Conservation (phyloP, 2,329 filamentous ascomycete species). For the Monosporascus ibericus region DNA sequence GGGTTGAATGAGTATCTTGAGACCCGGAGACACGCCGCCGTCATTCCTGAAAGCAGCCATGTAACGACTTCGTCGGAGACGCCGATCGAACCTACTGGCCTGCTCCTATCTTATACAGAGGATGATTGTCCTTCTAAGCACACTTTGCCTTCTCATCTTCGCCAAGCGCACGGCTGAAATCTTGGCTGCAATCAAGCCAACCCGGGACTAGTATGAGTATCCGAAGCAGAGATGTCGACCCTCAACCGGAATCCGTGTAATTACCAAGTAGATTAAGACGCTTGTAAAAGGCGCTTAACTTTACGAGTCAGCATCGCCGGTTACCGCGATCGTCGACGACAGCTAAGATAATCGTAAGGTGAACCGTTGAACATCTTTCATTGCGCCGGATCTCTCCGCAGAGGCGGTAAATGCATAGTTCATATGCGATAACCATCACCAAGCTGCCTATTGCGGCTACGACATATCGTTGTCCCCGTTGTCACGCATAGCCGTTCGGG, state of each 20-base stretch:
- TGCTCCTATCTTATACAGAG: not conserved
- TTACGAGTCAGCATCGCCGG: not conserved
- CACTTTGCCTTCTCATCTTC: not conserved
- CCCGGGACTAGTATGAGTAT: not conserved
- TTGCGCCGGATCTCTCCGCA: not conserved
- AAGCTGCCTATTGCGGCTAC: not conserved
- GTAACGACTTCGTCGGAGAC: not conserved
- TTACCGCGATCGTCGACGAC: not conserved
- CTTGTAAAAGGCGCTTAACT: not conserved
- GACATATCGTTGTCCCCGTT: not conserved
- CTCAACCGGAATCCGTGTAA: not conserved
- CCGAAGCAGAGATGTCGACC: not conserved
- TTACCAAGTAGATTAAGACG: not conserved
- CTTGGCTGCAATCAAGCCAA: not conserved
- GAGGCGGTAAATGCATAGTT: not conserved
- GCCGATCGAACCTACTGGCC: not conserved
- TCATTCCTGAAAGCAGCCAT: not conserved
- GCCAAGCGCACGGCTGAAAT: not conserved
- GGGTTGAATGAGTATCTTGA: not conserved
- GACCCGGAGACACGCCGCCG: not conserved
- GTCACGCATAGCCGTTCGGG: not conserved
- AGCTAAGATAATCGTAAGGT: not conserved
- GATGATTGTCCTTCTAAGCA: not conserved
- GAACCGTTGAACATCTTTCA: not conserved
- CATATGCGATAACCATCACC: not conserved